Evolutionary conservation across 805 yeast genomes (phyloP), one percentile per base, ranked within the genome.

Genomic region (Candida peoriensis): DNA sequence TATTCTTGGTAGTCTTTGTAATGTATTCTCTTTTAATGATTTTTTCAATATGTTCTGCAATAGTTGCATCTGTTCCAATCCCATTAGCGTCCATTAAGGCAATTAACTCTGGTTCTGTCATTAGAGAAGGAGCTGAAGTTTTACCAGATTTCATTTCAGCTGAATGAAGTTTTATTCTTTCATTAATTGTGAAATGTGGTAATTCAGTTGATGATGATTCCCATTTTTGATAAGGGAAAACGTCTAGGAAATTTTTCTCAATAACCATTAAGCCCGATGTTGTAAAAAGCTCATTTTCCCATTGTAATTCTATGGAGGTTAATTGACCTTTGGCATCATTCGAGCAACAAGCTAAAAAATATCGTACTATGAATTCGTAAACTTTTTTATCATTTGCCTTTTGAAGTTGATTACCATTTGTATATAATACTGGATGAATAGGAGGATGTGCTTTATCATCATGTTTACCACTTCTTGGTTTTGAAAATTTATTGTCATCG

Each of bases 381-480:
- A 93, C 90, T 41, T 72, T 78, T 47, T 71, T 72, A 42, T 83
- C 82, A 34, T 72, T 73, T 1, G 54, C 58, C 10, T 39, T 60
- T 20, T 27, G 27, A 30, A 52, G 50, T 15, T 36, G 47, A 18
- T 43, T 52, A 32, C 49, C 55, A 30, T 58, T 64, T 20, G 51
- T 68, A 44, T 64, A 73, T 38, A 61, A 63, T 9, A 86, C 77
- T 0, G 99, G 99, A 58, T 93, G 97, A 38, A 93, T 93, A 0
- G 99, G 97, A 5, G 98, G 97, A 71, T 93, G 99, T 17, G 98
- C 97, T 53, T 87, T 79, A 61, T 93, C 99, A 52, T 88, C 84
- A 52, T 85, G 80, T 10, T 65, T 70, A 5, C 99, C 99, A 25
- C 68, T 68, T 33, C 97, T 63, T 0, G 99, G 98, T 4, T 51